phyloP scores from a whole-genome alignment of 2,329 filamentous ascomycete genomes.

The Trichophyton equinum region DNA sequence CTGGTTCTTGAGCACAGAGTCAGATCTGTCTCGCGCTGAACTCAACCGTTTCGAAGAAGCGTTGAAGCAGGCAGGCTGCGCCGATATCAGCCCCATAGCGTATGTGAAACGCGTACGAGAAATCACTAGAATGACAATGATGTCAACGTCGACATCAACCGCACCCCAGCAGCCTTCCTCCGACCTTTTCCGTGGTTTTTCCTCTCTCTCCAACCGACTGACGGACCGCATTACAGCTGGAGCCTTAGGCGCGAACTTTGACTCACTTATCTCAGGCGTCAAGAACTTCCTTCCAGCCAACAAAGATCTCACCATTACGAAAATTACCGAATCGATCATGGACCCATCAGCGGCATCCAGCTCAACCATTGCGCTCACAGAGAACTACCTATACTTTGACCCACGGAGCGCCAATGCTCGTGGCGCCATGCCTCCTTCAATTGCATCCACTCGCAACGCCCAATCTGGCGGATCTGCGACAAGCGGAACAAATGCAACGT shows the following conservation, averaged over 20 bases:
- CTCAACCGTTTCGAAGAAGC: slow-evolving; percentile 79
- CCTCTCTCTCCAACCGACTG: slow-evolving; percentile 76
- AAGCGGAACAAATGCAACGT: slow-evolving; percentile 64
- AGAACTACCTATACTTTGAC: slow-evolving; percentile 95
- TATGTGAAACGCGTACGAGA: slow-evolving; percentile 88
- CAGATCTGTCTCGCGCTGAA: slow-evolving; percentile 69
- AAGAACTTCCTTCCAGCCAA: slow-evolving; percentile 97
- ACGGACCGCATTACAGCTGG: slow-evolving; percentile 92
- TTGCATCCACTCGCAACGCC: slow-evolving; percentile 38
- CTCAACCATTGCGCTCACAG: slow-evolving; percentile 88
- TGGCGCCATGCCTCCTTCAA: slow-evolving; percentile 76
- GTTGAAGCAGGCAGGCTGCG: slow-evolving; percentile 56
- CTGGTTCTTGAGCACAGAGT: slow-evolving; percentile 90
- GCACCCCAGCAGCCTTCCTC: slow-evolving; percentile 45
- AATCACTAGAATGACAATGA: slow-evolving; percentile 95
- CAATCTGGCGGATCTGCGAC: slow-evolving; percentile 36
- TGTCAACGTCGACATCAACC: slow-evolving; percentile 63
- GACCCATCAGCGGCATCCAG: slow-evolving; percentile 81
- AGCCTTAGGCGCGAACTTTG: slow-evolving; percentile 74
- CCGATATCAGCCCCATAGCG: slow-evolving; percentile 62
- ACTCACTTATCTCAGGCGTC: slow-evolving; percentile 85
- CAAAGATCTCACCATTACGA: slow-evolving; percentile 89
- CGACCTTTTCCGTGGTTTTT: slow-evolving; percentile 87
- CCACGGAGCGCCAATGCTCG: slow-evolving; percentile 84
- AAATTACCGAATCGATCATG: slow-evolving; percentile 97